Evolutionary conservation across 2,329 filamentous ascomycete species (phyloP), one percentile per base, ranked within the genome.

Genomic region (Penicillium capsulatum): DNA sequence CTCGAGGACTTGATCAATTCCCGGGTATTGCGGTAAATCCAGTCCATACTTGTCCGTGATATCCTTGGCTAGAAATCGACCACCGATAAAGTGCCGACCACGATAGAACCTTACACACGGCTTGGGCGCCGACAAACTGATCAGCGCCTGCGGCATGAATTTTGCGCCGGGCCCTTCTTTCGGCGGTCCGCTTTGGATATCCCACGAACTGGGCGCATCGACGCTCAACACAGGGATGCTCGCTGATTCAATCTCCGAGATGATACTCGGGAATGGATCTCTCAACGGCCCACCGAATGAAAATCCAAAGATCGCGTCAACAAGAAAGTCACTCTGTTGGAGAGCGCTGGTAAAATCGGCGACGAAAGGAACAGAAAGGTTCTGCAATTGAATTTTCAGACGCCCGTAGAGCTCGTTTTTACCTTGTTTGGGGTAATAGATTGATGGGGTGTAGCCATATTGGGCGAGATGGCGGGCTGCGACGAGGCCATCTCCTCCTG

Each of bases 231-330:
- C 84, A 0, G 89, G 86, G 6, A 92, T 58, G 17, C 75, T 75
- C 4, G 85, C 84, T 29, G 81, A 74, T 52, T 88, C 79, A 26
- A 98, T 73, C 6, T 84, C 81, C 45, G 77, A 71, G 53, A 98
- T 94, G 10, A 96, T 84, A 0, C 75, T 74, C 1, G 83, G 82
- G 59, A 97, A 98, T 1, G 92, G 92, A 50, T 94, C 87, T n/a
- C 92, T 82, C 37, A 98, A 83, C 50, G 92, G 83, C 5, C 90
- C 91, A 2, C 82, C 83, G 69, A 98, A 98, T 45, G 85, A 92
- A 70, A 98, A 98, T 6, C 86, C 89, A 60, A 98, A 98, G 47
- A 98, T 87, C 7, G 92, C 88, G 65, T 98, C 92, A 42, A 98
- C 73, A 37, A 98, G 69, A 51, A 94, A 85, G 60, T 96, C 84